Evolutionary conservation across 345 rosid species (phyloP).

Genomic region (Raphanus raphanistrum): DNA sequence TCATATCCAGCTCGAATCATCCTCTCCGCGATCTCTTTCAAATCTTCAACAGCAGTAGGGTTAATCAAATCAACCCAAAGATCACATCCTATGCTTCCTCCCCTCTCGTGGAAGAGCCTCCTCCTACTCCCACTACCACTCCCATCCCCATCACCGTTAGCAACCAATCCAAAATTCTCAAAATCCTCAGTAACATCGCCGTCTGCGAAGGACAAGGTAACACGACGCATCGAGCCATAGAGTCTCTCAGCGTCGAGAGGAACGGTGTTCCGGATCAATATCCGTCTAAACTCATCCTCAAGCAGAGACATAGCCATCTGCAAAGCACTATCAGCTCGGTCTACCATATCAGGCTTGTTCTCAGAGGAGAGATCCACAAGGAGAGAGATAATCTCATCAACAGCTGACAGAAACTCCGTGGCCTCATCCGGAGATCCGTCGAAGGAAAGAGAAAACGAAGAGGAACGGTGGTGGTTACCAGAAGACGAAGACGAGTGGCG

Average conservation of each 20-base stretch:
- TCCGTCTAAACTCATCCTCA: conserved; percentile 88
- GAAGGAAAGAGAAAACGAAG: conserved; percentile 47
- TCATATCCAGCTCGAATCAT: conserved; percentile 92
- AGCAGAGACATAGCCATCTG: conserved; percentile 92
- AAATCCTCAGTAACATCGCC: conserved; percentile 71
- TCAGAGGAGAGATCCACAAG: conserved; percentile 51
- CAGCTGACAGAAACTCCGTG: conserved; percentile 62
- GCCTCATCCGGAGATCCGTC: conserved; percentile 77
- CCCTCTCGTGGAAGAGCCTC: conserved; percentile 76
- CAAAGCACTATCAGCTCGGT: conserved; percentile 81
- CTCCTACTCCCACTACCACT: conserved; percentile 50
- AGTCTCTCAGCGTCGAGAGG: conserved; percentile 78
- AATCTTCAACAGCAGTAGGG: conserved; percentile 54
- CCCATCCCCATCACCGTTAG: conserved; percentile 41
- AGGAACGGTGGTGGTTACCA: conserved; percentile 36
- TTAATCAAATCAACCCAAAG: conserved; percentile 76
- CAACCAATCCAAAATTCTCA: conserved; percentile 58
- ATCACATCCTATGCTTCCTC: conserved; percentile 79
- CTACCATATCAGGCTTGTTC: conserved; percentile 52
- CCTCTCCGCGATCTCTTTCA: conserved; percentile 82
- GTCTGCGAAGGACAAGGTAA: conserved; percentile 61
- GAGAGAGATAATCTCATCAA: conserved; percentile 71
- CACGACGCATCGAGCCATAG: conserved; percentile 81
- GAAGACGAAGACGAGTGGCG: conserved; percentile 42
- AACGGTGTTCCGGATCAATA: conserved; percentile 70